phyloP scores from a whole-genome alignment of 805 yeast genomes.

The Hanseniaspora jakobsenii region DNA sequence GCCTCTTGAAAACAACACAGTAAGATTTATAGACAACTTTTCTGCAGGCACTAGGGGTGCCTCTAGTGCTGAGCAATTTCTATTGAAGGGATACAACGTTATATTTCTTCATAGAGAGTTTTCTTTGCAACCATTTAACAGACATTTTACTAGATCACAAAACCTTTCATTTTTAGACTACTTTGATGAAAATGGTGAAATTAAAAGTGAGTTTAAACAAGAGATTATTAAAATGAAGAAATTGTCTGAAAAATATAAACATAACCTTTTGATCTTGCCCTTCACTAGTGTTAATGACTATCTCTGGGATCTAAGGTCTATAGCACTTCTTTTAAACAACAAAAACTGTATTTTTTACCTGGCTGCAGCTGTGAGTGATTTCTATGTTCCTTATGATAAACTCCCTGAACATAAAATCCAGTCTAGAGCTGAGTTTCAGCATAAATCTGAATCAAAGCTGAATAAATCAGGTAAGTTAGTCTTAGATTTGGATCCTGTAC shows the following conservation, averaged over 20 bases:
- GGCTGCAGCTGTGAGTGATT: conserved; percentile 97
- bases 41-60: conserved; percentile 98
- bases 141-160: conserved; percentile 76
- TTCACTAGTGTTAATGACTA: conserved; percentile 94
- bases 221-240: conserved; percentile 51
- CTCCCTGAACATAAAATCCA: conserved; percentile 93
- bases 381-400: conserved; percentile 74
- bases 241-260: conserved; percentile 27
- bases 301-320: conserved; percentile 62
- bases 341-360: conserved; percentile 66
- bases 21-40: conserved; percentile 89
- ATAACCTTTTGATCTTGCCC: conserved; percentile 48
- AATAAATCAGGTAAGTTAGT: conserved; percentile 50
- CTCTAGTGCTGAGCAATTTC: conserved; percentile 81
- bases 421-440: conserved; percentile 47
- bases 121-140: conserved; percentile 81
- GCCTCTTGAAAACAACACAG: conserved; percentile 93
- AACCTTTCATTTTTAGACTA: conserved; percentile 71
- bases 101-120: conserved; percentile 87
- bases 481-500: conserved; percentile 88
- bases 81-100: conserved; percentile 80
- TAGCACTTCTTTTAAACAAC: conserved; percentile 48
- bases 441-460: conserved; percentile 21
- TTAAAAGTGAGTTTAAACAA: conserved; percentile 47
- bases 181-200: conserved; percentile 48